Conservation (phyloP, 75 land plant genomes). For the Pseudotsuga menziesii region DNA sequence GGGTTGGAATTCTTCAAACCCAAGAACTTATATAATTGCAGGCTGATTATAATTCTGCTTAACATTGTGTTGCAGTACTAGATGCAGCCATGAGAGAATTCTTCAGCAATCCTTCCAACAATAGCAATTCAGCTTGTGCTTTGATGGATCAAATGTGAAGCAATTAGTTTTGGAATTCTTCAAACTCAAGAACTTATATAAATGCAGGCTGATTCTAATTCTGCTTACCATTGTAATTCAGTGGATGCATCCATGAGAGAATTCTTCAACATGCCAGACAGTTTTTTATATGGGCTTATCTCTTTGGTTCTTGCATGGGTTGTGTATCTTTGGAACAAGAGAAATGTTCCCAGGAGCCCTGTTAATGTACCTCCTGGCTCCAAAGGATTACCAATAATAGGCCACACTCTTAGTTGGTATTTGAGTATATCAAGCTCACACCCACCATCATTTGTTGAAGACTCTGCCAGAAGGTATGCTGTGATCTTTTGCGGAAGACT, state of each 20-base stretch:
- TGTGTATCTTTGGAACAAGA: neutral
- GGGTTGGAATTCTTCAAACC: neutral
- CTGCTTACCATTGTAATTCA: neutral
- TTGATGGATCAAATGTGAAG: neutral
- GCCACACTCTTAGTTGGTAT: conserved; percentile 45
- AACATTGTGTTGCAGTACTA: neutral
- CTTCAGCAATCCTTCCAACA: no score
- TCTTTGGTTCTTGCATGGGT: neutral
- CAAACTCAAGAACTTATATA: neutral
- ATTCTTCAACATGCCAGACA: neutral
- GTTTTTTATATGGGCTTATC: neutral
- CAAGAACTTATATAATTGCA: neutral
- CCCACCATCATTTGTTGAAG: conserved; percentile 43
- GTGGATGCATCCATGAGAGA: neutral
- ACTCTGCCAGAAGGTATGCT: conserved; percentile 35
- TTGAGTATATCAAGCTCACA: conserved; percentile 39
- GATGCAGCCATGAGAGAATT: neutral
- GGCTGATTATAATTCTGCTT: neutral
- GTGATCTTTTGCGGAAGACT: neutral
- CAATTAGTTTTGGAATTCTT: neutral
- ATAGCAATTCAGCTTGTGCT: neutral
- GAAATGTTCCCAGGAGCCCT: neutral
- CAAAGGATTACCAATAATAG: conserved; percentile 41
- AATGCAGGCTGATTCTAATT: neutral
- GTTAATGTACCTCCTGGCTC: conserved; percentile 42